Evolutionary conservation across 257 asterid species (phyloP).

Genomic region (Gentiana macrophylla): DNA sequence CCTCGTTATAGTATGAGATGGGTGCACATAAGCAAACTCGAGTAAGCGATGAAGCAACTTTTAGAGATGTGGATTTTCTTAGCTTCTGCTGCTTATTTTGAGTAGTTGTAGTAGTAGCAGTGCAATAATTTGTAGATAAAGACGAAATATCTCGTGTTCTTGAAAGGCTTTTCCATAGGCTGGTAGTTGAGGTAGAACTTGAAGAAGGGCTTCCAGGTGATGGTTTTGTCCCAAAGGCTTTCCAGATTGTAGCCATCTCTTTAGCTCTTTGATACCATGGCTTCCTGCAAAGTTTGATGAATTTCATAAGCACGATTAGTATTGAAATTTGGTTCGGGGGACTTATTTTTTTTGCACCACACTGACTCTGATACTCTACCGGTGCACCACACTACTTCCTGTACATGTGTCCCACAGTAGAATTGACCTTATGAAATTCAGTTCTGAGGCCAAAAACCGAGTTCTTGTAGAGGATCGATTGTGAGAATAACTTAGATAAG

Average conservation of each 20-base stretch:
- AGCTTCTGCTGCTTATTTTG: slow-evolving; percentile 34
- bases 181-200: slow-evolving; percentile 29
- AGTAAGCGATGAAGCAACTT: slow-evolving; percentile 62
- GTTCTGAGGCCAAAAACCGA: neutral
- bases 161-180: slow-evolving; percentile 45
- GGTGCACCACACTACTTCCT: neutral
- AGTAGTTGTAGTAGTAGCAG: neutral
- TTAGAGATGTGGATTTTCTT: slow-evolving; percentile 66
- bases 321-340: too few relatives aligned
- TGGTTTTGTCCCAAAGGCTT: slow-evolving; percentile 31
- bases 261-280: slow-evolving; percentile 89
- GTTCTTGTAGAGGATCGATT: too few relatives aligned
- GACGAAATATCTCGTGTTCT: slow-evolving; percentile 24
- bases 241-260: slow-evolving; percentile 70
- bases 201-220: slow-evolving; percentile 29
- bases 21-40: slow-evolving; percentile 83
- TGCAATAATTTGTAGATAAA: too few relatives aligned
- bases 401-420: too few relatives aligned
- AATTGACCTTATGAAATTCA: neutral
- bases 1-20: slow-evolving; percentile 64
- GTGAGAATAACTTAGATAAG: too few relatives aligned
- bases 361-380: too few relatives aligned
- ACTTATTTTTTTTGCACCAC: too few relatives aligned
- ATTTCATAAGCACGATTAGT: neutral
- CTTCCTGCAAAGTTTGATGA: slow-evolving; percentile 32